Percentiles rank a stretch among this genome's conserved stretches.
Conservation (phyloP, 2,329 filamentous ascomycete genomes). For the Colletotrichum scovillei region DNA sequence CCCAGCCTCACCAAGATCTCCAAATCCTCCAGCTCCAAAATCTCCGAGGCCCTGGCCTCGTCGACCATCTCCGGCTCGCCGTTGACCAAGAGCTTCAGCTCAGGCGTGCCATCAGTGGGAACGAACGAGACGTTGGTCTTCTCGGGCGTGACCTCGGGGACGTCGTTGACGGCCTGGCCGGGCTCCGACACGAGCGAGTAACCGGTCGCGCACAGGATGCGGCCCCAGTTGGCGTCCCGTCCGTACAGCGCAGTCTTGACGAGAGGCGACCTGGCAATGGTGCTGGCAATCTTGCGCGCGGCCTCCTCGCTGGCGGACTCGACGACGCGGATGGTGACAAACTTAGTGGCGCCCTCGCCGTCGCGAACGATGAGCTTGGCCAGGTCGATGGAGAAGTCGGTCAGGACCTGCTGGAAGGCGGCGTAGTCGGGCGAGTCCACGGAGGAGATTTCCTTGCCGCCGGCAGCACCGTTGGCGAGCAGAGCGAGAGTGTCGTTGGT, state of each 20-base stretch:
- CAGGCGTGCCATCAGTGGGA: slow-evolving; percentile 79
- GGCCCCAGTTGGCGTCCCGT: slow-evolving; percentile 98
- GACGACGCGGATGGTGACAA: slow-evolving; percentile 89
- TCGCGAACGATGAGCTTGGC: slow-evolving; percentile 95
- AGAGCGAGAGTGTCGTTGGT: slow-evolving; percentile 97
- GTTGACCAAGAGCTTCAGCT: slow-evolving; percentile 80
- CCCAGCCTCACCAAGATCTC: slow-evolving; percentile 82
- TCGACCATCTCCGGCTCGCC: slow-evolving; percentile 85
- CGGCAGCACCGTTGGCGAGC: slow-evolving; percentile 94
- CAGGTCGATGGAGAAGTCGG: slow-evolving; percentile 82
- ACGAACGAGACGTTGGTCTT: slow-evolving; percentile 84
- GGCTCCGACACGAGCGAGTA: slow-evolving; percentile 76
- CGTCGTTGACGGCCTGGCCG: slow-evolving; percentile 66
- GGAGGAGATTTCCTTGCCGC: slow-evolving; percentile 71
- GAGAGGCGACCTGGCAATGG: slow-evolving; percentile 90
- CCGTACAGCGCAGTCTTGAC: slow-evolving; percentile 98
- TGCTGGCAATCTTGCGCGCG: slow-evolving; percentile 83
- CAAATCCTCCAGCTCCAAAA: slow-evolving; percentile 80
- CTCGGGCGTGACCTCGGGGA: slow-evolving; percentile 73
- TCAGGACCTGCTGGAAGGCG: slow-evolving; percentile 78
- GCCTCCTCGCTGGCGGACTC: slow-evolving; percentile 77
- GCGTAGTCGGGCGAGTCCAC: slow-evolving; percentile 70
- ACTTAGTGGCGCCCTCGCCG: slow-evolving; percentile 97
- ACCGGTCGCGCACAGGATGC: slow-evolving; percentile 93
- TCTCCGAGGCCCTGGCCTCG: slow-evolving; percentile 80